phyloP scores from a whole-genome alignment of 177 flowering plant genomes.

The Vitis hybrid region DNA sequence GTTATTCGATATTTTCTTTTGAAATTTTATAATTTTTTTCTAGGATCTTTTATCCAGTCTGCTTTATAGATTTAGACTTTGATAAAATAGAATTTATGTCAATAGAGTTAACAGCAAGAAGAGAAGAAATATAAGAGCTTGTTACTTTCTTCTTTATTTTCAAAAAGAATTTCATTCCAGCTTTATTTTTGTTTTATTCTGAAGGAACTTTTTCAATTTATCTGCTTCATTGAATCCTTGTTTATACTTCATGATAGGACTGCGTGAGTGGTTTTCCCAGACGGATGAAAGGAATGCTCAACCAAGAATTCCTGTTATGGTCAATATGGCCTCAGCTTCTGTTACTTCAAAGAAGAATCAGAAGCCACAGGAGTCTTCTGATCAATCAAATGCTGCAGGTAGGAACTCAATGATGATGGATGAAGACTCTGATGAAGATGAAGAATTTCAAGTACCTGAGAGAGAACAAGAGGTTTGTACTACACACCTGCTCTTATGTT shows the following conservation, averaged over 20 bases:
- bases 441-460: conserved; percentile 78
- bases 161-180: not conserved
- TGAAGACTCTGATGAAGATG: conserved; percentile 95
- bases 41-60: too few relatives aligned
- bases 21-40: too few relatives aligned
- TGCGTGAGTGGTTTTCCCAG: conserved; percentile 97
- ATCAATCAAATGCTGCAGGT: conserved; percentile 58
- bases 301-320: conserved; percentile 91
- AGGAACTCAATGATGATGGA: conserved; percentile 81
- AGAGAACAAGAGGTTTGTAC: conserved; percentile 71
- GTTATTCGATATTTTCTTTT: not conserved
- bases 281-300: conserved; percentile 78
- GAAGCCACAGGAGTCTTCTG: conserved; percentile 51
- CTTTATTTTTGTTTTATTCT: not conserved
- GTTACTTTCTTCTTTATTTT: not conserved
- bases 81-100: too few relatives aligned
- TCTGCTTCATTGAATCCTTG: not conserved
- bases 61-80: too few relatives aligned
- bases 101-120: too few relatives aligned
- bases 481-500: conserved; percentile 11
- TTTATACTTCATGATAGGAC: conserved; percentile 40
- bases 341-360: conserved; percentile 51
- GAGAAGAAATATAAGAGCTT: too few relatives aligned
- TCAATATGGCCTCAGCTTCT: conserved; percentile 79
- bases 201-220: not conserved